Percentiles rank a stretch among this genome's conserved stretches.
These are phyloP conservation scores for Phlegmacium glaucopus DNA, from an alignment of 768 basidiomycete species.

Conservation along the genomic window DNA sequence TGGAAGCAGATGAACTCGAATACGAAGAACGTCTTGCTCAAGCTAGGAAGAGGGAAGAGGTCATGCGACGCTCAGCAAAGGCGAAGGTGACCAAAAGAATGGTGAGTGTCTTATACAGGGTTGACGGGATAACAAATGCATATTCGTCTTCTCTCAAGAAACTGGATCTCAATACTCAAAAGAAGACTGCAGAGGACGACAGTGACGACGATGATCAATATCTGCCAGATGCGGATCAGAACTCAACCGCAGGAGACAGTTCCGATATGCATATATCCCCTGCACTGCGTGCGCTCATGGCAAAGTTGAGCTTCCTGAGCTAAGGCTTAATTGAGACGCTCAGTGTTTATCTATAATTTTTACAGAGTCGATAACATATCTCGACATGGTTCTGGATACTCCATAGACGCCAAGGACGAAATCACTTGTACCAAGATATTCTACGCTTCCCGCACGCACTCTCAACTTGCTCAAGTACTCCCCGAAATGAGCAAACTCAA, in stretches of 20 bases:
- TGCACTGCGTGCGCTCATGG: constrained; percentile 76
- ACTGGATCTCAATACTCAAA: constrained; percentile 1
- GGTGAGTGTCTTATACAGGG: constrained; percentile 31
- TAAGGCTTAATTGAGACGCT: background rate
- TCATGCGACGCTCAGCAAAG: constrained; percentile 46
- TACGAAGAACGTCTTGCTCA: constrained; percentile 56
- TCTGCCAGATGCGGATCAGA: constrained; percentile 58
- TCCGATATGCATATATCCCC: constrained; percentile 61
- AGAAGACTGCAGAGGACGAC: constrained; percentile 20
- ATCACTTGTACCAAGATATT: constrained; percentile 79
- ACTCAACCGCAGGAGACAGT: constrained; percentile 21
- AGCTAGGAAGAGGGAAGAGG: constrained; percentile 63
- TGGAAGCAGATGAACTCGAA: constrained; percentile 66
- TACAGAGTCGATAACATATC: constrained; percentile 32
- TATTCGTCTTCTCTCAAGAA: constrained; percentile 8
- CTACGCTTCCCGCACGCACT: constrained; percentile 95
- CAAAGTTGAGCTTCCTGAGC: constrained; percentile 47
- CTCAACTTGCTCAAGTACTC: constrained; percentile 88
- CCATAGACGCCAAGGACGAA: constrained; percentile 35
- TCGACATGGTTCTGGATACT: constrained; percentile 9
- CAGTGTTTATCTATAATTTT: too few relatives aligned
- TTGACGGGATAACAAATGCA: background rate
- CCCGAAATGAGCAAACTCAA: constrained; percentile 79
- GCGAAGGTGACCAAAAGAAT: constrained; percentile 59
- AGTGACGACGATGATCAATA: constrained; percentile 62